Base-by-base conservation (phyloP, 2,329 filamentous ascomycete genomes). In the Alternaria sp. region DNA sequence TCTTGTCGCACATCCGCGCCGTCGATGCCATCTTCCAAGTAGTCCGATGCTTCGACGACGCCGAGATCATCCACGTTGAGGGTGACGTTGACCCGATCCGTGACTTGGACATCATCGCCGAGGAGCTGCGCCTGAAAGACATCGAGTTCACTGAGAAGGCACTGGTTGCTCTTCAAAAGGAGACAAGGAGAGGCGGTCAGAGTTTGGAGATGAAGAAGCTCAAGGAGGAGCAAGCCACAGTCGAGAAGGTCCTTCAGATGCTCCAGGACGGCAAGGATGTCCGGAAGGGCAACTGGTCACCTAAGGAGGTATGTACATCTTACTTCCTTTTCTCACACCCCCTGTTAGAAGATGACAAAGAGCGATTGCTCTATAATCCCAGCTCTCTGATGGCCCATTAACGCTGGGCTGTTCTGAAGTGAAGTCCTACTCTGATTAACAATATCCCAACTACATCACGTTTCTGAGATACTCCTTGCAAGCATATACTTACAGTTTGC, bases 31-130 rank as follows among this genome's bases (percentile, higher is more conserved):
- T 97, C 82, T 97, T 97, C 86, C 92, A 97, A 81, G 94, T 97
- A 44, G 94, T 97, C 38, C 90, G 94, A 74, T 96, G 92, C 83
- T 97, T 99, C 82, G 96, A 99, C 78, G 95, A 99, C 85, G 95
- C 94, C 61, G 95, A 99, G 83, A 99, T 99, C 75, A 98, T 97
- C 74, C 95, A 99, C 87, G 94, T 99, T 68, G 96, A 99, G 86
- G 96, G 95, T 79, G 95, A 99, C 75, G 96, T 99, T 73, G 92
- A 99, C 82, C 96, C 95, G 34, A 88, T 91, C 62, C 90, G 95
- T 77, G 95, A 99, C 85, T 82, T 99, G 70, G 91, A 93, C 76
- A 99, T 99, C 80, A 98, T 99, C 82, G 93, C 90, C 79, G 94
- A 98, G 78, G 95, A 99, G 84, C 85, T 99, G 76, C 89, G 94